Evolutionary conservation across 2,329 filamentous ascomycete genomes (phyloP), one percentile per base, ranked within the genome.

Genomic region (Chaetothyriales sp.): DNA sequence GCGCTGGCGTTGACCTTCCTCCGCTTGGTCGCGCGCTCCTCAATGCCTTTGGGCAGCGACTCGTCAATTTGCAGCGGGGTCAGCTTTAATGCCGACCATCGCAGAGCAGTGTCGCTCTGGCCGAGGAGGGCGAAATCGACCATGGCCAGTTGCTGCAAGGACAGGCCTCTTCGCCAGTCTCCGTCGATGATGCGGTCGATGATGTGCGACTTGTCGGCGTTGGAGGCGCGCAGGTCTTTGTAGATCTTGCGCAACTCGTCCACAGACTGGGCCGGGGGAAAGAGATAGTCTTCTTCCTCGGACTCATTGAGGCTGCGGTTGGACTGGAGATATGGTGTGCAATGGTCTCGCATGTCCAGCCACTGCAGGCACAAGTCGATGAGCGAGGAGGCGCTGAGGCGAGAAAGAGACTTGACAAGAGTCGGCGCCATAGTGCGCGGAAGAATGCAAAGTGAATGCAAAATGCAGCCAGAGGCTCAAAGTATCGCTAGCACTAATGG

Each of bases 311-410:
- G 63, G 1, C 59, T 69, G 18, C 77, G 71, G n/a, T 75, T 69
- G 61, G 43, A 66, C 56, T 63, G 73, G 46, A 84, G 75, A 63
- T 75, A 80, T 0, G 84, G 84, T 1, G 72, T 71, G 44, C 78
- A 82, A 18, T 77, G 70, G 4, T 75, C 67, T 43, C 80, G 71
- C 56, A 85, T 82, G 56, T 75, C 72, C 2, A 94, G 79, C 88
- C 88, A 94, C 69, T 84, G 77, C 19, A 89, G 74, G 0, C 78
- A 84, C 7, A 94, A 75, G 0, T 81, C 78, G 22, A 92, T 69
- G 19, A 94, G 76, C 0, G 85, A 81, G 46, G 81, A 71, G 48
- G 87, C 81, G 1, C 86, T 84, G 18, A 94, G 75, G 51, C 82
- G 82, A 54, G 73, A 76, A 47, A 94, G 74, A 43, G 77, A 74